Conservation (phyloP, 495 filamentous ascomycete genomes). For the Hypoxylon lienhwacheense region DNA sequence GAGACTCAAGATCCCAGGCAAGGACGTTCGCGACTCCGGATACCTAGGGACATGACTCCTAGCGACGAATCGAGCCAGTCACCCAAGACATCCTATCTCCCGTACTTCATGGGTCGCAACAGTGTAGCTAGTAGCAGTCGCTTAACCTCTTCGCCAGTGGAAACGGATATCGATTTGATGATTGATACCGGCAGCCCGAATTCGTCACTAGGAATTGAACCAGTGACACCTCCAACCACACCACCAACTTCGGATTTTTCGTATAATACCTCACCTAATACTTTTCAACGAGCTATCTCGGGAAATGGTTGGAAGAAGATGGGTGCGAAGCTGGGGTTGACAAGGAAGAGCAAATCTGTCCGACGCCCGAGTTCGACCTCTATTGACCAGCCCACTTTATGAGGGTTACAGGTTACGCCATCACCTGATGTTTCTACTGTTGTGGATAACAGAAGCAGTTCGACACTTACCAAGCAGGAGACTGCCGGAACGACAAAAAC, state of each 20-base stretch:
- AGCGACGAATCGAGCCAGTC: conserved; percentile 46
- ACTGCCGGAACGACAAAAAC: conserved; percentile 10
- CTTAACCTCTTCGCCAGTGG: conserved; percentile 44
- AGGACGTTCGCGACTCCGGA: conserved; percentile 44
- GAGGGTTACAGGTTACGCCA: conserved; percentile 58
- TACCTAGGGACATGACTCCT: conserved; percentile 39
- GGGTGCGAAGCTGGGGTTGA: conserved; percentile 73
- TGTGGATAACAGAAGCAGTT: conserved; percentile 26
- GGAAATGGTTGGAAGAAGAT: conserved; percentile 83
- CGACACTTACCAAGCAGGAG: conserved; percentile 23
- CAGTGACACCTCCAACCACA: conserved; percentile 88
- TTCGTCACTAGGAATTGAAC: conserved; percentile 59
- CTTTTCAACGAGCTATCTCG: conserved; percentile 54
- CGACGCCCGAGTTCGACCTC: conserved; percentile 46
- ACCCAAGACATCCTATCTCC: conserved; percentile 48
- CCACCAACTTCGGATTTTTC: conserved; percentile 69
- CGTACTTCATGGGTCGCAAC: conserved; percentile 45
- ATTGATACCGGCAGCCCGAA: conserved; percentile 57
- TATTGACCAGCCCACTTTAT: conserved; percentile 48
- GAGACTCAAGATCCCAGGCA: conserved; percentile 44
- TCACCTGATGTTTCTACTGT: conserved; percentile 42
- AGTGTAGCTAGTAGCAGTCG: conserved; percentile 38
- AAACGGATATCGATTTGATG: conserved; percentile 42
- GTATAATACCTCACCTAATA: conserved; percentile 52
- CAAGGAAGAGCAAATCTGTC: conserved; percentile 55